phyloP scores from a whole-genome alignment of 345 rosid genomes.

The Aquilaria sinensis region DNA sequence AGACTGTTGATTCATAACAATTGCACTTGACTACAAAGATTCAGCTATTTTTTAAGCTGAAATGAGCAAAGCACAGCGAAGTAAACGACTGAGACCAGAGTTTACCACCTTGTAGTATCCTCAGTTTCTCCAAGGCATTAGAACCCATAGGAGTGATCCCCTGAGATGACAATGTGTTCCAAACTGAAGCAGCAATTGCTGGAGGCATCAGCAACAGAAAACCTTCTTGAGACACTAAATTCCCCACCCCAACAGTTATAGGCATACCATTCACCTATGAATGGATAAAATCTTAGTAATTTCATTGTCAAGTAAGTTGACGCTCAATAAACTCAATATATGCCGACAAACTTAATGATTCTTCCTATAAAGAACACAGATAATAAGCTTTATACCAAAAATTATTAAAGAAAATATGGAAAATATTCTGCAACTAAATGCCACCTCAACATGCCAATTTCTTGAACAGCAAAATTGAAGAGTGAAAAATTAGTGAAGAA shows the following conservation, averaged over 20 bases:
- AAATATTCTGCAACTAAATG: no score
- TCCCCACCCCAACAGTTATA: slow-evolving; percentile 73
- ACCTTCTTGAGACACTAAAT: slow-evolving; percentile 63
- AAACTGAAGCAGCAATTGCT: slow-evolving; percentile 59
- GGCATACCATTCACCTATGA: slow-evolving; percentile 77
- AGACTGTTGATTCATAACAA: neutral
- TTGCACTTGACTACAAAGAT: neutral
- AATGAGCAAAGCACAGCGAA: neutral
- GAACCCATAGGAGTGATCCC: slow-evolving; percentile 90
- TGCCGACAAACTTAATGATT: no score
- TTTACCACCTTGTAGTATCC: slow-evolving; percentile 58
- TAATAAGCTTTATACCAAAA: no score
- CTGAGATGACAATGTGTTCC: slow-evolving; percentile 66
- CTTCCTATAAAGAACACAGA: no score
- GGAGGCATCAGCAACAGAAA: slow-evolving; percentile 72
- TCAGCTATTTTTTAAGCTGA: neutral
- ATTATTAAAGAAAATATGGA: no score
- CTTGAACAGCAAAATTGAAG: no score
- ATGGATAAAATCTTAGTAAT: neutral
- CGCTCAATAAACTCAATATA: no score
- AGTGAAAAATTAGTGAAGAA: no score
- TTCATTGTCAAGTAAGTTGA: no score
- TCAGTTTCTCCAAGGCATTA: slow-evolving; percentile 86
- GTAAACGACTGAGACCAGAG: neutral
- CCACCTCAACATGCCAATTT: no score